These are phyloP conservation scores for Singerocomus inundabilis DNA, from an alignment of 1,284 basidiomycete species.

Conservation along the genomic window DNA sequence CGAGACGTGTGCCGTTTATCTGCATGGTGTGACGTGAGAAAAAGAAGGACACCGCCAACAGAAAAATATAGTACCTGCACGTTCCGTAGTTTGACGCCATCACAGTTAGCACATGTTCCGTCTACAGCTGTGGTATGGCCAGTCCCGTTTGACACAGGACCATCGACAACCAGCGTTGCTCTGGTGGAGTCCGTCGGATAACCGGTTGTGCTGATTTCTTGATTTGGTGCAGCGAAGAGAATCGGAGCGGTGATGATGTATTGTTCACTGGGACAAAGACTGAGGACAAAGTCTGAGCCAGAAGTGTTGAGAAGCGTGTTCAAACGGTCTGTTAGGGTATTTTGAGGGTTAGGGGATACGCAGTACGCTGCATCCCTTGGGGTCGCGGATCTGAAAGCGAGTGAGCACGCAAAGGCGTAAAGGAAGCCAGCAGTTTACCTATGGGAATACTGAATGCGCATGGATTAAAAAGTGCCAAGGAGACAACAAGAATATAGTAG, in stretches of 20 bases:
- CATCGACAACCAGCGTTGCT: constrained; percentile 57
- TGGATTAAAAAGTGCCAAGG: background rate
- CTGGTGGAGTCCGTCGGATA: constrained; percentile 62
- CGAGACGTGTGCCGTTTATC: constrained; percentile 66
- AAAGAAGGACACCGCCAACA: constrained; percentile 20
- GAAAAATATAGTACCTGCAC: constrained; percentile 52
- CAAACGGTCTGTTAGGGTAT: constrained; percentile 67
- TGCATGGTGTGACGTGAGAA: constrained; percentile 33
- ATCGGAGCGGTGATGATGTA: constrained; percentile 67
- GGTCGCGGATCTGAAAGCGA: constrained; percentile 6
- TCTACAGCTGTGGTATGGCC: constrained; percentile 73
- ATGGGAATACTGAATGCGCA: constrained; percentile 7
- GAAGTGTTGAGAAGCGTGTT: constrained; percentile 65
- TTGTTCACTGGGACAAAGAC: constrained; percentile 59
- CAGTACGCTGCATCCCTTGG: constrained; percentile 35
- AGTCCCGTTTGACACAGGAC: constrained; percentile 49
- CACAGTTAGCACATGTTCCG: constrained; percentile 58
- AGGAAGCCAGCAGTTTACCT: constrained; percentile 5
- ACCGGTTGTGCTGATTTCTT: constrained; percentile 78
- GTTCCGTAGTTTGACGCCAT: constrained; percentile 62
- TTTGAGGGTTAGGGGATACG: constrained; percentile 52
- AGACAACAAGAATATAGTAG: background rate
- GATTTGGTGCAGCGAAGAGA: constrained; percentile 58
- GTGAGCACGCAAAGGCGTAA: constrained; percentile 5
- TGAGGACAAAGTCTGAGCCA: constrained; percentile 61